Evolutionary conservation across 2,329 filamentous ascomycete species (phyloP).

Genomic region (Tolypocladium inflatum): DNA sequence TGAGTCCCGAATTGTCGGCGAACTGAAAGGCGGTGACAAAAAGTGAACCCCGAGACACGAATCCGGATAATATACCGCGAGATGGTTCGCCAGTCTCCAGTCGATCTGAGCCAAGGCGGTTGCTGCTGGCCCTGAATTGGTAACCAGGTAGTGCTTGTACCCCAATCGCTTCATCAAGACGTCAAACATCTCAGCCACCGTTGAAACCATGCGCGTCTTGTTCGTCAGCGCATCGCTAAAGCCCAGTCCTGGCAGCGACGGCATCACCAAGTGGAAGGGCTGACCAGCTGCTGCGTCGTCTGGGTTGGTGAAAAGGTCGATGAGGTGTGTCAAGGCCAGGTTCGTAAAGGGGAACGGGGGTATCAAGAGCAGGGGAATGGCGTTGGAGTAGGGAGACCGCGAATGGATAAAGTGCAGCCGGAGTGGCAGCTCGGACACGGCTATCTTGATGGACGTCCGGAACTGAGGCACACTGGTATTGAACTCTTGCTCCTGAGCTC

Average conservation of each 20-base stretch:
- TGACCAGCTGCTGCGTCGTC: slow-evolving; percentile 32
- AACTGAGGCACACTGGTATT: slow-evolving; percentile 55
- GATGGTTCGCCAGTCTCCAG: slow-evolving; percentile 35
- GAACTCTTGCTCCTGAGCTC: slow-evolving; percentile 45
- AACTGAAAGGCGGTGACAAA: slow-evolving; percentile 43
- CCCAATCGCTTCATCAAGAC: slow-evolving; percentile 49
- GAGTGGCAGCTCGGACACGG: slow-evolving; percentile 29
- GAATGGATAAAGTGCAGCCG: slow-evolving; percentile 58
- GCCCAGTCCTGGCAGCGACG: slow-evolving; percentile 55
- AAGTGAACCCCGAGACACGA: slow-evolving; percentile 53
- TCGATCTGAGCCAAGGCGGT: slow-evolving; percentile 39
- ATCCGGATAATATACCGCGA: slow-evolving; percentile 36
- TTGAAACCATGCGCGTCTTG: slow-evolving; percentile 36
- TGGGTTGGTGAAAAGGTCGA: slow-evolving; percentile 45
- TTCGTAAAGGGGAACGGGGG: slow-evolving; percentile 59
- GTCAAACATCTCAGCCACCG: slow-evolving; percentile 47
- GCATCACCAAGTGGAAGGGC: slow-evolving; percentile 57
- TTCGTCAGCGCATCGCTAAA: slow-evolving; percentile 54
- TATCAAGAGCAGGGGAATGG: slow-evolving; percentile 54
- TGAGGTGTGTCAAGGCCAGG: slow-evolving; percentile 46
- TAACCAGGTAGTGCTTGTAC: slow-evolving; percentile 49
- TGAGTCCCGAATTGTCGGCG: slow-evolving; percentile 34
- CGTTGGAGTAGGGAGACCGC: slow-evolving; percentile 39
- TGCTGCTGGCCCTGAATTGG: slow-evolving; percentile 39
- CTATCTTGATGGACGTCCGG: slow-evolving; percentile 42